phyloP scores from a whole-genome alignment of 441 rosid species.

The Kokia cookei region DNA sequence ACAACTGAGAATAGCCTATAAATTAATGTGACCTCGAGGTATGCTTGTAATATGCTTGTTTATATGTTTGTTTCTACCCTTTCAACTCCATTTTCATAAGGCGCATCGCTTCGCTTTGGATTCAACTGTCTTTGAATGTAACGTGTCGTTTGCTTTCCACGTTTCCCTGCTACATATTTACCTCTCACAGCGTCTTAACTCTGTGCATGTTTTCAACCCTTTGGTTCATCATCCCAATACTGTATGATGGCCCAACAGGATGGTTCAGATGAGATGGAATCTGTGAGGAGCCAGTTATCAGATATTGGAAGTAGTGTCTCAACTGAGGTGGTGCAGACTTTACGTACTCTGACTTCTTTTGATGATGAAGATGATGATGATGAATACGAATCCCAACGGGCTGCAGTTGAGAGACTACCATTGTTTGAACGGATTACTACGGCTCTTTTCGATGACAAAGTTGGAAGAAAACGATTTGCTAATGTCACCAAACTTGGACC shows the following conservation, averaged over 20 bases:
- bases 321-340: slow-evolving; percentile 22
- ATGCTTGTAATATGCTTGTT: background rate
- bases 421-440: slow-evolving; percentile 28
- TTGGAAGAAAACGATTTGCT: slow-evolving; percentile 22
- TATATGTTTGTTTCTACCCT: background rate
- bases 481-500: slow-evolving; percentile 44
- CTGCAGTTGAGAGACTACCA: slow-evolving; percentile 31
- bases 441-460: slow-evolving; percentile 25
- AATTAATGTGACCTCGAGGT: background rate
- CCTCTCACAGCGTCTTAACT: background rate
- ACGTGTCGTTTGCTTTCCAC: background rate
- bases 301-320: slow-evolving; percentile 30
- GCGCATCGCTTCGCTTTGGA: background rate
- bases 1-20: background rate
- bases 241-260: slow-evolving; percentile 16
- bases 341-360: slow-evolving; percentile 13
- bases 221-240: background rate
- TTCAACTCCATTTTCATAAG: background rate
- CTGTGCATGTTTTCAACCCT: background rate
- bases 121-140: background rate
- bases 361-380: background rate
- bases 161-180: background rate
- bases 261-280: slow-evolving; percentile 27
- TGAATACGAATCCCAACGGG: slow-evolving; percentile 23
- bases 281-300: slow-evolving; percentile 22